Conservation (phyloP, 495 filamentous ascomycete species). For the Podospora anserina region DNA sequence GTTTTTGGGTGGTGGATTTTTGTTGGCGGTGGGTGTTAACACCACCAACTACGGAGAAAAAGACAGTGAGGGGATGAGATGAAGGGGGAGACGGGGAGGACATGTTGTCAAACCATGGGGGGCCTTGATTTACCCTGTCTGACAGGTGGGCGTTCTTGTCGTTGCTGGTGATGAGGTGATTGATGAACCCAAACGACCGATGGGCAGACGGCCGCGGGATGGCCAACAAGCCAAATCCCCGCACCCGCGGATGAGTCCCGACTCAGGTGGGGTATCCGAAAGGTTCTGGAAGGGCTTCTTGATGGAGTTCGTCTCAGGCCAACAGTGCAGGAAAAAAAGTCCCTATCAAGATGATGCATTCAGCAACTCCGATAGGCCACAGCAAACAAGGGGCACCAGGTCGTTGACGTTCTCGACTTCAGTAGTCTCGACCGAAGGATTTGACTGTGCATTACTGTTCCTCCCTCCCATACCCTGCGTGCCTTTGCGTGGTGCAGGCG, state of each 20-base stretch:
- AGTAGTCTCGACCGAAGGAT: constrained; percentile 8
- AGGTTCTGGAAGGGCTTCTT: constrained; percentile 2
- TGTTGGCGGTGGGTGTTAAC: neutral
- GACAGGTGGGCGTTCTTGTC: neutral
- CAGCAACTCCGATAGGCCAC: constrained; percentile 4
- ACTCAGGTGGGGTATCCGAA: neutral
- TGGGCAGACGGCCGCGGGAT: neutral
- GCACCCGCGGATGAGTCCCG: neutral
- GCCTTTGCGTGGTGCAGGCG: neutral
- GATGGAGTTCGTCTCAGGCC: neutral
- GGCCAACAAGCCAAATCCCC: neutral
- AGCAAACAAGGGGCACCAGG: neutral
- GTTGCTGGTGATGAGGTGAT: neutral
- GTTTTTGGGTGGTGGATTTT: neutral
- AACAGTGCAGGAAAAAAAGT: neutral
- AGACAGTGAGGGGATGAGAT: neutral
- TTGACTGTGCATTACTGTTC: neutral
- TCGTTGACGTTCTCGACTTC: constrained; percentile 10
- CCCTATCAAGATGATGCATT: neutral
- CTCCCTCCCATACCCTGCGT: neutral
- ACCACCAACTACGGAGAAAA: neutral
- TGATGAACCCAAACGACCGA: constrained; percentile 2
- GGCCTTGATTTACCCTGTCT: neutral
- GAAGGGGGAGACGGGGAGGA: neutral
- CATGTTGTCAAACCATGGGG: neutral